Evolutionary conservation across 768 basidiomycete species (phyloP).

Genomic region (Mycena indigotica): DNA sequence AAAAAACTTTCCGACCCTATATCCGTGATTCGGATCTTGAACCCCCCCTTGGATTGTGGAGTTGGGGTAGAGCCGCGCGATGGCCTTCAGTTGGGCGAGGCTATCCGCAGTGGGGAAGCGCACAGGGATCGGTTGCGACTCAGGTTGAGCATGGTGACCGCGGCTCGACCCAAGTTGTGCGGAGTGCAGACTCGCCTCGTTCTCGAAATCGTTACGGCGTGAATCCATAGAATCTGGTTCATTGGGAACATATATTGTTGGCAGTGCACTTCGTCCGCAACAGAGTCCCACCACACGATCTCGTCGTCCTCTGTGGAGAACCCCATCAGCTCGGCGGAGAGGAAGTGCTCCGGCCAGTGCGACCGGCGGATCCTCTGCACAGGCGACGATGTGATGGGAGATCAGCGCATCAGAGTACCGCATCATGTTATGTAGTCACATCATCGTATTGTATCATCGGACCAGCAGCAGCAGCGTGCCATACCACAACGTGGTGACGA

Average conservation of each 20-base stretch:
- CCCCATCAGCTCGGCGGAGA: neutral
- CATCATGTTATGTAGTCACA: neutral
- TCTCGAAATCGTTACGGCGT: too few relatives aligned
- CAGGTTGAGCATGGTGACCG: too few relatives aligned
- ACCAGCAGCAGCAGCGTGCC: neutral
- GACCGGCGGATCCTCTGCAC: neutral
- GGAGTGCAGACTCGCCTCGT: too few relatives aligned
- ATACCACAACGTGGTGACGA: slow-evolving; percentile 7
- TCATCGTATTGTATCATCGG: neutral
- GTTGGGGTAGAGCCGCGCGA: neutral
- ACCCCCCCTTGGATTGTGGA: too few relatives aligned
- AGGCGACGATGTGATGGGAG: too few relatives aligned
- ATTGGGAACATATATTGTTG: neutral
- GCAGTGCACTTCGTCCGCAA: neutral
- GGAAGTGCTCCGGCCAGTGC: neutral
- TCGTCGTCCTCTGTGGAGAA: neutral
- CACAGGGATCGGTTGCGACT: neutral
- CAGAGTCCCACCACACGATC: neutral
- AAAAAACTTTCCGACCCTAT: too few relatives aligned
- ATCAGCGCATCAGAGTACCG: too few relatives aligned
- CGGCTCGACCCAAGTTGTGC: too few relatives aligned
- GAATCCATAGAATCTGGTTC: too few relatives aligned
- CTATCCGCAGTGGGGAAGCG: neutral
- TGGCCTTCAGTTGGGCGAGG: neutral
- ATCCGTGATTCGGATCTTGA: too few relatives aligned